phyloP scores from a whole-genome alignment of 805 yeast genomes.

The Kluyveromyces dobzhanskii region DNA sequence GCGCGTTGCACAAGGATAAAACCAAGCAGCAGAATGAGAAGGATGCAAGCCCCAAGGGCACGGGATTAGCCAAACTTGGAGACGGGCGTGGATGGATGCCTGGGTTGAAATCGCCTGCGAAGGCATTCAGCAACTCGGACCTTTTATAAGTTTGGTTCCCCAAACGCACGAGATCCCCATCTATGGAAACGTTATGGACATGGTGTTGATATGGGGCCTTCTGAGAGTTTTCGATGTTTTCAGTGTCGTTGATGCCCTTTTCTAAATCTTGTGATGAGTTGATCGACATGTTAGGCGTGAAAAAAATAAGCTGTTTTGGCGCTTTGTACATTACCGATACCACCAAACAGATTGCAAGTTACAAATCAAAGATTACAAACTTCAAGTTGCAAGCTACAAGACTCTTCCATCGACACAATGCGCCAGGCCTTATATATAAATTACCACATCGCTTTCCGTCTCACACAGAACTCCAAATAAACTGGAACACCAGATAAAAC shows the following conservation, averaged over 20 bases:
- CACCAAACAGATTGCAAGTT: too few species aligned
- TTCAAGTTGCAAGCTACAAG: too few species aligned
- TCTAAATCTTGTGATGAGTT: constrained; percentile 14
- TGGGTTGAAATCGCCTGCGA: constrained; percentile 48
- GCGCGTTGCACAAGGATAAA: constrained; percentile 52
- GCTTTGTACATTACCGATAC: too few species aligned
- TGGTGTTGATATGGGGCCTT: constrained; percentile 6
- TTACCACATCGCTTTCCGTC: too few species aligned
- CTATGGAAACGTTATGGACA: constrained; percentile 19
- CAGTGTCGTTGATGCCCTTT: constrained; percentile 9
- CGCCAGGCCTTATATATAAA: too few species aligned
- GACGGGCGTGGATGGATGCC: constrained; percentile 38
- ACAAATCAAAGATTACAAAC: too few species aligned
- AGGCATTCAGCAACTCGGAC: constrained; percentile 52
- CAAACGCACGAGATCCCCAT: constrained; percentile 32
- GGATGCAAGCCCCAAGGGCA: constrained; percentile 65
- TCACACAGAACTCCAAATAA: too few species aligned
- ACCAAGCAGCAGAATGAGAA: constrained; percentile 54
- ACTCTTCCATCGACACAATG: too few species aligned
- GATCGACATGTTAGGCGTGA: too few species aligned
- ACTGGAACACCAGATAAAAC: too few species aligned
- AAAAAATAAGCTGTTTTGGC: too few species aligned
- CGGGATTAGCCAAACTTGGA: constrained; percentile 61
- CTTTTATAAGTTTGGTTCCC: constrained; percentile 38
- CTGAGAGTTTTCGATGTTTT: constrained; percentile 6